Conservation (phyloP, 2,329 filamentous ascomycete genomes). For the Fusarium bactridioides region DNA sequence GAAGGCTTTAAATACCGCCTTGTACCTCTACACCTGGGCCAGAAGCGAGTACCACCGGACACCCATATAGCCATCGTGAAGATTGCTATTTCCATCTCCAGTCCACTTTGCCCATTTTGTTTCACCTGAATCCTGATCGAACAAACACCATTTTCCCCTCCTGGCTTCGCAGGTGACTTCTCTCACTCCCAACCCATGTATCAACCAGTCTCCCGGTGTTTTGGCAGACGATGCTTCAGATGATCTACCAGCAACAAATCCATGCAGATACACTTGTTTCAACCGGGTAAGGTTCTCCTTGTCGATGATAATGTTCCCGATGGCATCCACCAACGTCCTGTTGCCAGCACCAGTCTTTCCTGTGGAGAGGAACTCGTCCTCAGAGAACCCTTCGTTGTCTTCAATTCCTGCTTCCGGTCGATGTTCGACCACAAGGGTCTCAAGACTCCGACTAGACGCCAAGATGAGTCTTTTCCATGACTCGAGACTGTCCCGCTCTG, state of each 20-base stretch:
- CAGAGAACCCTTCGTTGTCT: constrained; percentile 7
- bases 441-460: background rate
- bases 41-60: background rate
- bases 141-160: constrained; percentile 13
- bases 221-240: background rate
- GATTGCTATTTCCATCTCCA: background rate
- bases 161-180: background rate
- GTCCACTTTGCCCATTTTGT: constrained; percentile 5
- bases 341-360: background rate
- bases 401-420: constrained; percentile 4
- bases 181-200: background rate
- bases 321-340: background rate
- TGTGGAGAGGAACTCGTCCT: constrained; percentile 12
- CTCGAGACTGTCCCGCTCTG: background rate
- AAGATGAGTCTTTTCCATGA: background rate
- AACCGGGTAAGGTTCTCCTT: background rate
- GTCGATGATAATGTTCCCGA: background rate
- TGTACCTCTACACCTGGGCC: background rate
- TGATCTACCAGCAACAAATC: background rate
- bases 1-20: no score
- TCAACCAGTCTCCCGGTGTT: background rate
- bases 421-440: constrained; percentile 25
- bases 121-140: constrained; percentile 1
- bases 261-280: constrained; percentile 8
- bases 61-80: constrained; percentile 15